Conservation (phyloP, 805 yeast genomes). For the Kurtzmaniella fragi region DNA sequence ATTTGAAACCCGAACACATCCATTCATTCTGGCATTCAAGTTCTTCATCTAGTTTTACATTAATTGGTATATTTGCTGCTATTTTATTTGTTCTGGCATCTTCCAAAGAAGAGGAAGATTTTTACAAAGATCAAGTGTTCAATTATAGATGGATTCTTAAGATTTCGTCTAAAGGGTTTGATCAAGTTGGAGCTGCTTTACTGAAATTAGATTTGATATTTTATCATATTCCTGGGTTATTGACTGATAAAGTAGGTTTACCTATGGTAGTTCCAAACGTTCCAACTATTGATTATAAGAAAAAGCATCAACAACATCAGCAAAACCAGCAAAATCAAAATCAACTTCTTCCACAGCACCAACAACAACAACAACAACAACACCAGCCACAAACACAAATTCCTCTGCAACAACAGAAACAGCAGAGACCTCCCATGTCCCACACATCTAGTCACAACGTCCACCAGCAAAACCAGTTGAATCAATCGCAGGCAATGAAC, state of each 20-base stretch:
- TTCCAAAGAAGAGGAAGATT: constrained; percentile 55
- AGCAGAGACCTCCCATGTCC: neutral
- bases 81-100: constrained; percentile 66
- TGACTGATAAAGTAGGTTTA: constrained; percentile 33
- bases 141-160: constrained; percentile 75
- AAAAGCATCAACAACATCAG: neutral
- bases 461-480: neutral
- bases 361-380: constrained; percentile 8
- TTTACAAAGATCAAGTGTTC: constrained; percentile 62
- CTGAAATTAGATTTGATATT: constrained; percentile 66
- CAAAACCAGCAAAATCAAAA: constrained; percentile 3
- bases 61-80: constrained; percentile 86
- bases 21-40: constrained; percentile 90
- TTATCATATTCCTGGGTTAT: constrained; percentile 68
- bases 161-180: constrained; percentile 71
- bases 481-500: constrained; percentile 3
- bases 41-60: constrained; percentile 69
- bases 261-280: constrained; percentile 34
- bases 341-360: constrained; percentile 5
- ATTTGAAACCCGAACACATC: constrained; percentile 74
- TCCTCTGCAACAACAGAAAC: constrained; percentile 2
- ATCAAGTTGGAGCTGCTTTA: constrained; percentile 72
- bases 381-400: constrained; percentile 1
- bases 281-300: constrained; percentile 16
- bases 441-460: too few species aligned